Conservation (phyloP, 805 yeast genomes). For the Cyberlindnera euphorbiae region DNA sequence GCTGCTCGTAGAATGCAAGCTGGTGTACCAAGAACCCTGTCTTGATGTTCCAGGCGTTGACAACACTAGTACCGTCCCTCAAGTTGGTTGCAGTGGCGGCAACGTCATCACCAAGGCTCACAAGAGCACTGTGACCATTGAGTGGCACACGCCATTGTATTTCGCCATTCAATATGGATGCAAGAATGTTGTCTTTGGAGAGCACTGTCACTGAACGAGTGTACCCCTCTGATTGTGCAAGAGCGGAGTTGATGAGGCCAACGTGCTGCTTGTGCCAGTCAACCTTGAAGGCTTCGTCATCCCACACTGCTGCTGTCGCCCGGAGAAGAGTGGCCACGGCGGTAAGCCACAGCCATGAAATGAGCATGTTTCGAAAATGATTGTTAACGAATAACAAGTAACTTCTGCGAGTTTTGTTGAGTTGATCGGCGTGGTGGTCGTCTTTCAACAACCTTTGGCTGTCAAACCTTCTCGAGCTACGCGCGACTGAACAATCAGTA, state of each 20-base stretch:
- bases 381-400: too few species aligned
- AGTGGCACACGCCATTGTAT: conserved; percentile 30
- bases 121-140: conserved; percentile 8
- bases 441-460: too few species aligned
- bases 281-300: conserved; percentile 48
- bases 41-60: conserved; percentile 19
- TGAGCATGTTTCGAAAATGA: not conserved
- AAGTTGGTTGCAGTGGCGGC: conserved; percentile 22
- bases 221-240: conserved; percentile 9
- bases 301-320: conserved; percentile 29
- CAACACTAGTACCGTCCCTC: conserved; percentile 13
- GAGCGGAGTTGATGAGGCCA: conserved; percentile 32
- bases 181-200: conserved; percentile 26
- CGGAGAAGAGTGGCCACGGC: not conserved
- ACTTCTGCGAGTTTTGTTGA: too few species aligned
- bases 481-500: too few species aligned
- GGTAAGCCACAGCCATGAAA: conserved; percentile 2
- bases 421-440: too few species aligned
- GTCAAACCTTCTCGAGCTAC: too few species aligned
- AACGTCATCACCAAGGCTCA: conserved; percentile 1
- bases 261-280: conserved; percentile 52
- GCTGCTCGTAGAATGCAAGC: conserved; percentile 8
- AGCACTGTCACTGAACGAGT: conserved; percentile 22
- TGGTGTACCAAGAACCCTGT: conserved; percentile 15
- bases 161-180: too few species aligned